A percentile compares a stretch with the other conserved stretches of the same genome.
These are phyloP conservation scores for Myxozyma monticola DNA, from an alignment of 805 yeast species.

Conservation along the genomic window DNA sequence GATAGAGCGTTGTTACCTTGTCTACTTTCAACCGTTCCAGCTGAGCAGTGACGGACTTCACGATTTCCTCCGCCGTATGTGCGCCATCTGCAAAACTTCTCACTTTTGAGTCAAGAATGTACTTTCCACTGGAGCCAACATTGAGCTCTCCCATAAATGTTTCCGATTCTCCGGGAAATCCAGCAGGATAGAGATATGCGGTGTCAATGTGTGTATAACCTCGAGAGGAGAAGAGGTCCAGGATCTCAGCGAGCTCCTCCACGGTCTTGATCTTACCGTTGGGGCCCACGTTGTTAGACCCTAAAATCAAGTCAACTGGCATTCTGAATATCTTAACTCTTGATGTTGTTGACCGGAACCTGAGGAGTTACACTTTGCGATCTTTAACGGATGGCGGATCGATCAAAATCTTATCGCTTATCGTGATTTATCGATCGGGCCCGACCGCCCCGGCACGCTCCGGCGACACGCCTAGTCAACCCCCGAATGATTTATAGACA, in stretches of 20 bases:
- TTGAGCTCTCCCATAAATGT: conserved; percentile 15
- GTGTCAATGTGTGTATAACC: conserved; percentile 14
- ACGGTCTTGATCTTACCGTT: conserved; percentile 14
- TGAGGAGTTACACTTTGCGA: no score
- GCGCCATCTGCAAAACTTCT: conserved; percentile 16
- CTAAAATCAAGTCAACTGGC: conserved; percentile 18
- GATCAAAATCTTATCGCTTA: no score
- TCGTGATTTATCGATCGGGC: no score
- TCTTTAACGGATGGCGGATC: no score
- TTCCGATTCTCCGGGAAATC: conserved; percentile 18
- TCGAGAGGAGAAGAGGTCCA: conserved; percentile 5
- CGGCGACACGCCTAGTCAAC: no score
- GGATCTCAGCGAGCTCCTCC: conserved; percentile 5
- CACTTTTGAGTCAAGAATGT: conserved; percentile 14
- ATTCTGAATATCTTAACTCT: conserved; percentile 4
- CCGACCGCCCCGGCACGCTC: no score
- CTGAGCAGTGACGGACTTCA: conserved; percentile 6
- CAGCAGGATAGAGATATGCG: conserved; percentile 22
- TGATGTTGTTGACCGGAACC: no score
- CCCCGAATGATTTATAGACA: no score
- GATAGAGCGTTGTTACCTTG: conserved; percentile 21
- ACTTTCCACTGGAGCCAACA: conserved; percentile 6
- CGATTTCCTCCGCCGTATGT: conserved; percentile 10
- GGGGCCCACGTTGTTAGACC: conserved; percentile 21
- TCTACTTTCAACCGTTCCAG: conserved; percentile 15